phyloP scores from a whole-genome alignment of 2,329 filamentous ascomycete genomes.

The Alternaria sp. region DNA sequence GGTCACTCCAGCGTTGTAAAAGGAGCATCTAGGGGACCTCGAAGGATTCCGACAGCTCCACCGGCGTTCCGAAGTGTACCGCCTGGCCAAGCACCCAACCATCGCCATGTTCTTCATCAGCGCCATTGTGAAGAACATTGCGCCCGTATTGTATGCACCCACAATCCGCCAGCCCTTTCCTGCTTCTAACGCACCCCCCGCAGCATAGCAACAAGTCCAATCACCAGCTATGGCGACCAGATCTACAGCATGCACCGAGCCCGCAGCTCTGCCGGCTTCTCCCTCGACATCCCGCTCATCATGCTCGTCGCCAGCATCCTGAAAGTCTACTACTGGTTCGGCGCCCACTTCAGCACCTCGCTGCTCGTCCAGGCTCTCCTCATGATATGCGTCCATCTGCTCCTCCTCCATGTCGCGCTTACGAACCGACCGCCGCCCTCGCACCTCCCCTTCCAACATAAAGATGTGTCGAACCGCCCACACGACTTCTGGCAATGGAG shows the following conservation, averaged over 20 bases:
- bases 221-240: constrained; percentile 73
- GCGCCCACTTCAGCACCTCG: constrained; percentile 66
- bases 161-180: not conserved
- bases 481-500: constrained; percentile 88
- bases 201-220: constrained; percentile 68
- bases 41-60: constrained; percentile 8
- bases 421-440: constrained; percentile 61
- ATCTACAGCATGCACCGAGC: constrained; percentile 70
- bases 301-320: constrained; percentile 72
- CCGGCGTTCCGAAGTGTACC: constrained; percentile 14
- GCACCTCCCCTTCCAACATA: constrained; percentile 68
- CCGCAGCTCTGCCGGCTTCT: constrained; percentile 70
- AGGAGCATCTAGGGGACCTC: not conserved
- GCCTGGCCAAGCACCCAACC: not conserved
- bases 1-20: not conserved
- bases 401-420: constrained; percentile 69
- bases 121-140: constrained; percentile 46
- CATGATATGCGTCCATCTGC: constrained; percentile 67
- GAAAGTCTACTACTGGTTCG: constrained; percentile 74
- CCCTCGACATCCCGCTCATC: constrained; percentile 72
- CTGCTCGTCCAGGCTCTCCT: constrained; percentile 68
- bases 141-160: constrained; percentile 49
- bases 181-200: constrained; percentile 11
- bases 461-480: constrained; percentile 63
- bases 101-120: constrained; percentile 50